phyloP scores from a whole-genome alignment of 768 basidiomycete genomes.

The Kwoniella botswanensis region DNA sequence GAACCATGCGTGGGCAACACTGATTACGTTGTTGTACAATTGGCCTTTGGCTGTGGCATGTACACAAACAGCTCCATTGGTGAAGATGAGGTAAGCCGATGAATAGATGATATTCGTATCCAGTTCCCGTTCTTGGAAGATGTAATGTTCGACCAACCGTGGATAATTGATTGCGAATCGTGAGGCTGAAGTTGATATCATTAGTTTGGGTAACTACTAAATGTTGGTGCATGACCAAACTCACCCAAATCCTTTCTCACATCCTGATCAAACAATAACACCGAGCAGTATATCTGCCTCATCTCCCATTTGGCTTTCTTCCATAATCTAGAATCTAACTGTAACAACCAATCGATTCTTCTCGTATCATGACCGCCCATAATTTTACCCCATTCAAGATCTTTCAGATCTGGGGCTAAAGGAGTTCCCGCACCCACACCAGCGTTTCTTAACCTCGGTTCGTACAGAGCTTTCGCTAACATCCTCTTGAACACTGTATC shows the following conservation, averaged over 20 bases:
- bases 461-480: conserved; percentile 37
- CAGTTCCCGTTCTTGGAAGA: conserved; percentile 88
- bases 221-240: conserved; percentile 42
- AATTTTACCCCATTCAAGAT: conserved; percentile 29
- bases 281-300: conserved; percentile 47
- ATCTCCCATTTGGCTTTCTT: conserved; percentile 52
- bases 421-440: conserved; percentile 27
- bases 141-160: conserved; percentile 84
- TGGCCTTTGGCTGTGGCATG: conserved; percentile 76
- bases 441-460: conserved; percentile 20
- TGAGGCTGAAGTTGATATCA: conserved; percentile 64
- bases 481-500: conserved; percentile 42
- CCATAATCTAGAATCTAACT: conserved; percentile 56
- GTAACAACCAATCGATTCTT: conserved; percentile 49
- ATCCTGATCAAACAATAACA: conserved; percentile 61
- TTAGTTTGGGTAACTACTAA: neutral
- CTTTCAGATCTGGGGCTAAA: conserved; percentile 35
- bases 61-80: conserved; percentile 80
- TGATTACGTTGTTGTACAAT: conserved; percentile 75
- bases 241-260: conserved; percentile 74
- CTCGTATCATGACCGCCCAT: conserved; percentile 22
- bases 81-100: conserved; percentile 78
- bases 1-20: conserved; percentile 88
- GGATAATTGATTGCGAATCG: conserved; percentile 86
- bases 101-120: conserved; percentile 95